These are phyloP conservation scores for Saturnispora zaruensis DNA, from an alignment of 805 yeast genomes.

Conservation along the genomic window DNA sequence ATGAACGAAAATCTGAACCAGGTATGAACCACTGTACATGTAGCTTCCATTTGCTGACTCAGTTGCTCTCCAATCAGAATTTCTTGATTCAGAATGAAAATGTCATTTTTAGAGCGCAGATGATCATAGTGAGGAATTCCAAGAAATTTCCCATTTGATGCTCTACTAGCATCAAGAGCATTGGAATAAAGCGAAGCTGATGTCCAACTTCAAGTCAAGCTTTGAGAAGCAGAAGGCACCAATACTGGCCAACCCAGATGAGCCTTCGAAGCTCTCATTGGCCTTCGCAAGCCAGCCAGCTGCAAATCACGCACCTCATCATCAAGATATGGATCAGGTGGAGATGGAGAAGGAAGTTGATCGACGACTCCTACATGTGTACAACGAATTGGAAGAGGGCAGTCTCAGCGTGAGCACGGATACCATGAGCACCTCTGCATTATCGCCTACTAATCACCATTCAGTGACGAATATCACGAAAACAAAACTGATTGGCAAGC, in stretches of 20 bases:
- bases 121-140: background rate
- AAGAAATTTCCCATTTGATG: background rate
- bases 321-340: conserved; percentile 19
- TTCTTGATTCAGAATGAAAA: background rate
- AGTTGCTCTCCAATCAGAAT: background rate
- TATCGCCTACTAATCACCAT: background rate
- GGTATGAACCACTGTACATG: background rate
- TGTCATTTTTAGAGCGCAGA: background rate
- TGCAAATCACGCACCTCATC: background rate
- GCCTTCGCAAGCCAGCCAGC: conserved; percentile 19
- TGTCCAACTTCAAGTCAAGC: background rate
- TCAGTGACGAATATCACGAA: conserved; percentile 4
- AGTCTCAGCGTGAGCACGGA: background rate
- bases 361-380: conserved; percentile 11
- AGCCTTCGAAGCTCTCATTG: conserved; percentile 23
- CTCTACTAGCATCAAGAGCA: background rate
- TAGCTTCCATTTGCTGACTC: background rate
- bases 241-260: conserved; percentile 11
- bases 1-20: background rate
- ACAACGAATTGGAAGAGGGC: background rate
- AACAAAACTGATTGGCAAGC: background rate
- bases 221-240: background rate
- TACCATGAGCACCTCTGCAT: background rate
- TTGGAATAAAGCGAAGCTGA: background rate
- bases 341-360: conserved; percentile 21